Conservation (phyloP, 1,284 basidiomycete species). For the Termitomyces sp. region DNA sequence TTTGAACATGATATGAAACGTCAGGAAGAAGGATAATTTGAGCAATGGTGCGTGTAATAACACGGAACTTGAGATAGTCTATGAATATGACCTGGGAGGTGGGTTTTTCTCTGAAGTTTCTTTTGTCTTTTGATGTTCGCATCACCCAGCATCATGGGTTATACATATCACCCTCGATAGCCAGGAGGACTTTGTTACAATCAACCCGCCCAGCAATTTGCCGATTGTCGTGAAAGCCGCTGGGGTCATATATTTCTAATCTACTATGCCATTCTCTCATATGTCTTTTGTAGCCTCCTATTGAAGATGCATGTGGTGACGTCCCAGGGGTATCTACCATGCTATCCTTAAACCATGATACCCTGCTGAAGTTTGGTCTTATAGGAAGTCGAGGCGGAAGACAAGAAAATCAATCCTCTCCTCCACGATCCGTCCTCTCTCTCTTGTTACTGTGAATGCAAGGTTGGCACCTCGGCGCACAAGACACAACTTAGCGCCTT, state of each 20-base stretch:
- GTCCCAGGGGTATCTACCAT: not conserved
- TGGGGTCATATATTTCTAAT: not conserved
- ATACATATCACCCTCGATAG: constrained; percentile 2
- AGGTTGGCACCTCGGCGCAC: not conserved
- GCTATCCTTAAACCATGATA: not conserved
- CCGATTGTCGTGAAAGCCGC: constrained; percentile 1
- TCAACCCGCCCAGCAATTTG: not conserved
- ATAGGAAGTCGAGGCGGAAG: too few species aligned
- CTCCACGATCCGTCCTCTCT: not conserved
- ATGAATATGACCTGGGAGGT: constrained; percentile 5
- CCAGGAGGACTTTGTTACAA: not conserved
- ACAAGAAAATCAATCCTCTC: not conserved
- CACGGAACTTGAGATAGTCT: constrained; percentile 3
- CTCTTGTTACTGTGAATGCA: not conserved
- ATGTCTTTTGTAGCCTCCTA: not conserved
- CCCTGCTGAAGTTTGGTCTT: not conserved
- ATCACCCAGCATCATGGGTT: not conserved
- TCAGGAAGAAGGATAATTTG: constrained; percentile 1
- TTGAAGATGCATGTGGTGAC: not conserved
- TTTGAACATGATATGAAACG: not conserved
- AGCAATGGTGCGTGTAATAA: not conserved
- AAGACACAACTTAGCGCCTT: not conserved
- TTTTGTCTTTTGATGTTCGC: not conserved
- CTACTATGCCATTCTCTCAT: not conserved
- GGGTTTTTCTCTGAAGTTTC: not conserved